phyloP scores from a whole-genome alignment of 225 moss, liverwort and hornwort species.

The Lunularia cruciata region DNA sequence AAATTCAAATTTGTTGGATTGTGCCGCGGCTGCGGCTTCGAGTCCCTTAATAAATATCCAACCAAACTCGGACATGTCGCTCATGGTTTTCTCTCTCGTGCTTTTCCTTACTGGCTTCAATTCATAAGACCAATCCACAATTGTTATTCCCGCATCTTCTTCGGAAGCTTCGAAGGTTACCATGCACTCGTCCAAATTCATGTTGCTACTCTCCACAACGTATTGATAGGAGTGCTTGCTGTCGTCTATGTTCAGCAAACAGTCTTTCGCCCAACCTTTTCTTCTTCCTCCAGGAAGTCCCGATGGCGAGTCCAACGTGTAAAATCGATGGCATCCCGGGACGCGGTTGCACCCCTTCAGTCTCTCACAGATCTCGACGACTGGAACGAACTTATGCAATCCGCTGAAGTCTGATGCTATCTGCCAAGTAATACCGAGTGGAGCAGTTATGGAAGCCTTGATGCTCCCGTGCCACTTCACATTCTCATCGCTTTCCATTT shows the following conservation, averaged over 20 bases:
- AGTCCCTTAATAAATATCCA: slow-evolving; percentile 53
- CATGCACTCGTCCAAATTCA: slow-evolving; percentile 47
- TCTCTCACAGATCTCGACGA: slow-evolving; percentile 50
- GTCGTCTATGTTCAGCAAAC: slow-evolving; percentile 40
- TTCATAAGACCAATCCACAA: slow-evolving; percentile 45
- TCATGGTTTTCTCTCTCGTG: slow-evolving; percentile 48
- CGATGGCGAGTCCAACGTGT: slow-evolving; percentile 42
- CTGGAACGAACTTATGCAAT: slow-evolving; percentile 54
- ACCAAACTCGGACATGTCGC: slow-evolving; percentile 50
- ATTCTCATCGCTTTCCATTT: slow-evolving; percentile 12
- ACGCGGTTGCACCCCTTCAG: slow-evolving; percentile 49
- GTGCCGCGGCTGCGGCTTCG: slow-evolving; percentile 37
- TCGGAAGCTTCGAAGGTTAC: slow-evolving; percentile 30
- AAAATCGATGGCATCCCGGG: slow-evolving; percentile 51
- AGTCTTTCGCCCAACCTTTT: slow-evolving; percentile 53
- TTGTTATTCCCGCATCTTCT: slow-evolving; percentile 25
- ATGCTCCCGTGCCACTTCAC: slow-evolving; percentile 46
- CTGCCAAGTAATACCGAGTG: slow-evolving; percentile 45
- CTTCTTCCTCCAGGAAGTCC: slow-evolving; percentile 50
- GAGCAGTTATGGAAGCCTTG: slow-evolving; percentile 37
- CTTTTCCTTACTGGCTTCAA: slow-evolving; percentile 41
- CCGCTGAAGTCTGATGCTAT: slow-evolving; percentile 50
- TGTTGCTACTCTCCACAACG: slow-evolving; percentile 47
- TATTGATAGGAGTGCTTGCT: slow-evolving; percentile 41
- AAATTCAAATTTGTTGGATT: slow-evolving; percentile 30